A percentile compares a stretch with the other conserved stretches of the same genome.
These are phyloP conservation scores for Yamadazyma trypodendri DNA, from an alignment of 1,139 yeast species.

Conservation along the genomic window DNA sequence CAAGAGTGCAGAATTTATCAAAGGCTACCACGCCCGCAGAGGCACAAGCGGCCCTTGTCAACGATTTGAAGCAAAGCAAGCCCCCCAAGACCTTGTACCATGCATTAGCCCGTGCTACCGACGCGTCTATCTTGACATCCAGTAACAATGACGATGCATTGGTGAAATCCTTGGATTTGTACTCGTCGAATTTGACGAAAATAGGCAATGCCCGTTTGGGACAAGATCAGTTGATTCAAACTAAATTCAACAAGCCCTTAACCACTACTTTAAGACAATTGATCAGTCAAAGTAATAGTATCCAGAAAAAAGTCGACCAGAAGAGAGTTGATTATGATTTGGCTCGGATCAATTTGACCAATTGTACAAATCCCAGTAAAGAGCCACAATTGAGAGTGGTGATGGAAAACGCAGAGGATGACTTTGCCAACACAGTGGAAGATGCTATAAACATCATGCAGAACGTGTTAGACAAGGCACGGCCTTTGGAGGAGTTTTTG, in stretches of 20 bases:
- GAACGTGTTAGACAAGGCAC: constrained; percentile 72
- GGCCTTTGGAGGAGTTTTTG: constrained; percentile 66
- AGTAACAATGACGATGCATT: constrained; percentile 47
- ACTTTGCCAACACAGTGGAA: constrained; percentile 86
- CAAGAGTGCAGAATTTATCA: constrained; percentile 66
- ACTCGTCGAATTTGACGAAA: constrained; percentile 50
- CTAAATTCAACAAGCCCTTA: constrained; percentile 70
- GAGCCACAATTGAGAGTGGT: constrained; percentile 73
- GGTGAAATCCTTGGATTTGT: constrained; percentile 43
- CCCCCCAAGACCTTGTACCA: constrained; percentile 86
- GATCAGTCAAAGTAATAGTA: constrained; percentile 64
- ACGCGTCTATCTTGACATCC: constrained; percentile 49
- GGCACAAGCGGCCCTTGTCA: constrained; percentile 73
- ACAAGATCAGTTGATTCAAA: constrained; percentile 73
- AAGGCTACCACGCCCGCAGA: constrained; percentile 79
- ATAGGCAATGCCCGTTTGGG: constrained; percentile 83
- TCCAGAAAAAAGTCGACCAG: constrained; percentile 75
- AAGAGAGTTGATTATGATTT: constrained; percentile 80
- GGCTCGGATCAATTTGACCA: constrained; percentile 64
- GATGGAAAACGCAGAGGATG: constrained; percentile 86
- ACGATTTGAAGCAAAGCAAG: constrained; percentile 51
- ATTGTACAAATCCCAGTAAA: constrained; percentile 69
- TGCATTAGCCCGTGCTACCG: constrained; percentile 78
- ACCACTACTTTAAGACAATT: constrained; percentile 62
- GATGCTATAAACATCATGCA: constrained; percentile 86